phyloP scores from a whole-genome alignment of 225 moss, liverwort and hornwort species.

The Bryoerythrophyllum caledonicum region DNA sequence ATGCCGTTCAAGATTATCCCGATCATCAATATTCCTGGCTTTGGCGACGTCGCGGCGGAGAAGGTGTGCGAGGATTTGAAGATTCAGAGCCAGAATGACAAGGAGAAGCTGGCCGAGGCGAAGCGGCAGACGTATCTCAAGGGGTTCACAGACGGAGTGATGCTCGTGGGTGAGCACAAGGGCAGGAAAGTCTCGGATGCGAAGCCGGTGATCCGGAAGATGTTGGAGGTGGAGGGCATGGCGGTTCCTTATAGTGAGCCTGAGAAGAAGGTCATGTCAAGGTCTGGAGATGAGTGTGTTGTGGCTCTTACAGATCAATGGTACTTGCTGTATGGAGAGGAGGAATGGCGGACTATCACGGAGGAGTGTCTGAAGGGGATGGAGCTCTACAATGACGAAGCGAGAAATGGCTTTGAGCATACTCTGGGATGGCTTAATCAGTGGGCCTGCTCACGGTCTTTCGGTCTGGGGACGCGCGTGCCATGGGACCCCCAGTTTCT shows the following conservation, averaged over 20 bases:
- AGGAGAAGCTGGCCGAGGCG: constrained; percentile 94
- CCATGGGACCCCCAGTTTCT: constrained; percentile 98
- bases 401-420: constrained; percentile 71
- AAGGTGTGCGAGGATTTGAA: constrained; percentile 79
- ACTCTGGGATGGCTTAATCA: constrained; percentile 87
- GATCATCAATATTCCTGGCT: constrained; percentile 80
- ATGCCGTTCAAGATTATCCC: constrained; percentile 83
- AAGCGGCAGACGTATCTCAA: constrained; percentile 84
- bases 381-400: constrained; percentile 66
- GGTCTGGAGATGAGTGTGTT: constrained; percentile 99
- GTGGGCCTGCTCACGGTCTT: constrained; percentile 97
- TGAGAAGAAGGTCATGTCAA: constrained; percentile 95
- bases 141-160: constrained; percentile 82
- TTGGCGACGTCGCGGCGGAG: constrained; percentile 81
- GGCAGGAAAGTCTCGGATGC: constrained; percentile 76
- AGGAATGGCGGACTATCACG: constrained; percentile 56
- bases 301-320: constrained; percentile 98
- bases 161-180: constrained; percentile 79
- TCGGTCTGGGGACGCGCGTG: constrained; percentile 84
- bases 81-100: constrained; percentile 93
- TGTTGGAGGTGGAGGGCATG: constrained; percentile 53
- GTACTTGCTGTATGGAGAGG: constrained; percentile 79
- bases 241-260: constrained; percentile 90
- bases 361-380: constrained; percentile 56
- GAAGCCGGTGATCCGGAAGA: constrained; percentile 67